These are phyloP conservation scores for Termitomyces sp. DNA, from an alignment of 768 basidiomycete genomes.

Conservation along the genomic window DNA sequence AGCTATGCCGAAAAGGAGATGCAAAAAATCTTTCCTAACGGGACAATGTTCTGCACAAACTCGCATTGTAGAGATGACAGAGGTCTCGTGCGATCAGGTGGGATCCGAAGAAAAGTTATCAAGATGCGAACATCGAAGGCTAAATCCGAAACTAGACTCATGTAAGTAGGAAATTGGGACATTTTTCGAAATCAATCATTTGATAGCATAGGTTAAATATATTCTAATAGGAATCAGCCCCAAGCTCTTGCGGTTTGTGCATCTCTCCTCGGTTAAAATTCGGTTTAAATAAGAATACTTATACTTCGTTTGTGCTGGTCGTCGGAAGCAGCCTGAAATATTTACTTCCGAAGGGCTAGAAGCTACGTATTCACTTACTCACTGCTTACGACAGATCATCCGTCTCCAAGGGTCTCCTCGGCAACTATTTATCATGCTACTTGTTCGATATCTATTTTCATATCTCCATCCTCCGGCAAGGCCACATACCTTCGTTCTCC, in stretches of 20 bases:
- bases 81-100: slow-evolving; percentile 45
- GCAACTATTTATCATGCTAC: background rate
- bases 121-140: slow-evolving; percentile 42
- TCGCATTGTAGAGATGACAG: slow-evolving; percentile 40
- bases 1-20: slow-evolving; percentile 41
- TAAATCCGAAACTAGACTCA: slow-evolving; percentile 9
- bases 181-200: background rate
- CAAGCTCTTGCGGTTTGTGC: background rate
- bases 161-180: background rate
- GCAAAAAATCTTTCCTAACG: slow-evolving; percentile 33
- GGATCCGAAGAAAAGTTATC: slow-evolving; percentile 45
- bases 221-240: background rate
- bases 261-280: background rate
- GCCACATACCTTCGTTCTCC: background rate
- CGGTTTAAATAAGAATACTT: background rate
- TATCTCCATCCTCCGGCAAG: background rate
- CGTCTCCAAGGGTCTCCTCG: background rate
- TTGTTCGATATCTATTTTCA: background rate
- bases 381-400: slow-evolving; percentile 1
- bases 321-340: background rate
- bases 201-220: background rate
- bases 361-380: background rate
- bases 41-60: slow-evolving; percentile 36
- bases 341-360: background rate
- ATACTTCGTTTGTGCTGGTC: background rate